Conservation (phyloP, 306 rosid genomes). For the Fagus crenata region DNA sequence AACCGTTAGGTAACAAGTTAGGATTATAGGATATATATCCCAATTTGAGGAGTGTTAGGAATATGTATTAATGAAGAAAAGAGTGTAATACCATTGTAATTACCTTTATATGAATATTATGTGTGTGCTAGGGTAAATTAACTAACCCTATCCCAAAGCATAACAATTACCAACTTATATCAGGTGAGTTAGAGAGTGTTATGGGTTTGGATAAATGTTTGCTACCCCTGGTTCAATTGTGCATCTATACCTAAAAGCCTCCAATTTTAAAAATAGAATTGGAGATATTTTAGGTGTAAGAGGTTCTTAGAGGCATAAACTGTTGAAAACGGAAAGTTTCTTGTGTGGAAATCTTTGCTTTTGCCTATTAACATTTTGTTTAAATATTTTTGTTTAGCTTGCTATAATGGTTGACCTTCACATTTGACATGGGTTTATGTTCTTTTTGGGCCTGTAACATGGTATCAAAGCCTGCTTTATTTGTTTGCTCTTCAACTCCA, state of each 20-base stretch:
- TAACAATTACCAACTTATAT: no score
- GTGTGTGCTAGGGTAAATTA: no score
- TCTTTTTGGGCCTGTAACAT: neutral
- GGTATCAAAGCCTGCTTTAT: neutral
- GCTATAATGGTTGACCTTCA: neutral
- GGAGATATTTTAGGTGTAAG: neutral
- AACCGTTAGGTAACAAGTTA: no score
- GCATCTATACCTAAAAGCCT: neutral
- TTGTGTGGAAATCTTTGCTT: neutral
- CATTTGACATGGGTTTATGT: neutral
- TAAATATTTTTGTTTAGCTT: neutral
- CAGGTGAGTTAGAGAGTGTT: no score
- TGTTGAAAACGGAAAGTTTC: neutral
- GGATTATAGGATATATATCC: no score
- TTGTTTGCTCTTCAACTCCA: neutral
- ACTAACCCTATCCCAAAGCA: no score
- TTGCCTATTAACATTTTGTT: neutral
- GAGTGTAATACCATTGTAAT: no score
- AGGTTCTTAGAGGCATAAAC: neutral
- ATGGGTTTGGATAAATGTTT: no score
- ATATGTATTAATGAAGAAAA: no score
- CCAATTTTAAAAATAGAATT: neutral
- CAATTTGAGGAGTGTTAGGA: no score
- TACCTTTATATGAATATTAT: no score
- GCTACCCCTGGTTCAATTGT: neutral